These are phyloP conservation scores for Cadophora sp. DNA, from an alignment of 2,329 filamentous ascomycete species.

Conservation along the genomic window DNA sequence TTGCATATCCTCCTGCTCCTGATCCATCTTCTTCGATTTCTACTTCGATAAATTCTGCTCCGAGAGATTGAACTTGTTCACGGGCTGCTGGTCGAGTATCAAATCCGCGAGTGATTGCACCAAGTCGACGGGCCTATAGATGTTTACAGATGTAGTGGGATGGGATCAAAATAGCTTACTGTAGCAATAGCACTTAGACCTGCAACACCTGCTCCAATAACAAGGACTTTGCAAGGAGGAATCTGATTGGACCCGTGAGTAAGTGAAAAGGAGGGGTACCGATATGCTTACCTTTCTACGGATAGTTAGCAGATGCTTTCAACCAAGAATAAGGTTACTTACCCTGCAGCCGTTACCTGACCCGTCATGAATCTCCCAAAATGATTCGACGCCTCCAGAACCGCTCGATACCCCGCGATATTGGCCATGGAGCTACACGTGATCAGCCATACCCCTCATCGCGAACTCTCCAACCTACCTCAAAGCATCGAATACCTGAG, in stretches of 20 bases:
- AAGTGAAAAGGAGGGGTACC: conserved; percentile 14
- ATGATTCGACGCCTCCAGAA: conserved; percentile 86
- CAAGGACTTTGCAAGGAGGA: conserved; percentile 86
- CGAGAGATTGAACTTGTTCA: conserved; percentile 89
- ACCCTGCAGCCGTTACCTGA: conserved; percentile 86
- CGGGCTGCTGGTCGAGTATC: conserved; percentile 88
- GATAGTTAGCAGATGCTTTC: conserved; percentile 39
- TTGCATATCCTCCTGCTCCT: conserved; percentile 86
- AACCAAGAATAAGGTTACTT: conserved; percentile 38
- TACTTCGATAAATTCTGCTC: conserved; percentile 89
- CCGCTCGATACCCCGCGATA: conserved; percentile 91
- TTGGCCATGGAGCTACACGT: conserved; percentile 83
- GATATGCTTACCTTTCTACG: conserved; percentile 41
- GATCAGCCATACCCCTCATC: conserved; percentile 26
- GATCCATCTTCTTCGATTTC: conserved; percentile 84
- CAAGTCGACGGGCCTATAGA: conserved; percentile 74
- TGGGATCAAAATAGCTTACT: conserved; percentile 45
- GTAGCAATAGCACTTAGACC: conserved; percentile 89
- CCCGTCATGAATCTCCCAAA: conserved; percentile 90
- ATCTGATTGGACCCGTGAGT: conserved; percentile 61
- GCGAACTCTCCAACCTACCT: conserved; percentile 41
- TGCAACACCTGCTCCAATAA: conserved; percentile 90
- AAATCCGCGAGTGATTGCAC: conserved; percentile 88
- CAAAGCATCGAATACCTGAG: conserved; percentile 86
- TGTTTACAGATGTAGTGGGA: conserved; percentile 23